These are phyloP conservation scores for Ceratocystis diversiconidia DNA, from an alignment of 2,329 filamentous ascomycete genomes.

Conservation along the genomic window DNA sequence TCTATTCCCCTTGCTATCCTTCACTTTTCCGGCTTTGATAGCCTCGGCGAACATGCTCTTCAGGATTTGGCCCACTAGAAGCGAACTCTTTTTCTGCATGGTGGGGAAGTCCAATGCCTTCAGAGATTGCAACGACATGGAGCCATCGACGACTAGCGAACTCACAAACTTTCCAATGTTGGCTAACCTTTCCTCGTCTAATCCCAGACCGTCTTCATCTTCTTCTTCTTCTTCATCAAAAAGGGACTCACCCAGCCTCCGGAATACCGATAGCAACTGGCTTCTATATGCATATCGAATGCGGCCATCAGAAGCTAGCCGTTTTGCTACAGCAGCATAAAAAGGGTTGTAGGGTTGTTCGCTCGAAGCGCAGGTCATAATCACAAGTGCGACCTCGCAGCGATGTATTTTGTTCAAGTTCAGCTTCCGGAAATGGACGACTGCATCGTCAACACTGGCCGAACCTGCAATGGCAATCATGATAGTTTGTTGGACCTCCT, in stretches of 20 bases:
- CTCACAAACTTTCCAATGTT: slow-evolving; percentile 43
- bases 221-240: slow-evolving; percentile 49
- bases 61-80: slow-evolving; percentile 69
- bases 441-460: slow-evolving; percentile 69
- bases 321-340: slow-evolving; percentile 72
- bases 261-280: slow-evolving; percentile 73
- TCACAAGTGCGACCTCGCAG: slow-evolving; percentile 70
- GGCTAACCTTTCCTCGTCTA: slow-evolving; percentile 37
- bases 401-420: slow-evolving; percentile 76
- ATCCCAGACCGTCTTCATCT: slow-evolving; percentile 33
- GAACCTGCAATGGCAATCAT: slow-evolving; percentile 85
- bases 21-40: slow-evolving; percentile 28
- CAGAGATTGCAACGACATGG: slow-evolving; percentile 35
- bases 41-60: slow-evolving; percentile 60
- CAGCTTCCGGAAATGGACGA: slow-evolving; percentile 64
- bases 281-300: slow-evolving; percentile 79
- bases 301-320: slow-evolving; percentile 60
- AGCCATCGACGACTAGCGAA: slow-evolving; percentile 33
- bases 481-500: slow-evolving; percentile 73
- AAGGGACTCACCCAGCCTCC: slow-evolving; percentile 66
- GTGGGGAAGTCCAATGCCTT: slow-evolving; percentile 67
- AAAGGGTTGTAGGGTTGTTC: slow-evolving; percentile 84
- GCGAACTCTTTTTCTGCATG: slow-evolving; percentile 58
- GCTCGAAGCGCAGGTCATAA: slow-evolving; percentile 73
- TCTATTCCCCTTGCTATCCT: slow-evolving; percentile 25